phyloP scores from a whole-genome alignment of 1,284 basidiomycete genomes.

The Cyathus pygmaeus region DNA sequence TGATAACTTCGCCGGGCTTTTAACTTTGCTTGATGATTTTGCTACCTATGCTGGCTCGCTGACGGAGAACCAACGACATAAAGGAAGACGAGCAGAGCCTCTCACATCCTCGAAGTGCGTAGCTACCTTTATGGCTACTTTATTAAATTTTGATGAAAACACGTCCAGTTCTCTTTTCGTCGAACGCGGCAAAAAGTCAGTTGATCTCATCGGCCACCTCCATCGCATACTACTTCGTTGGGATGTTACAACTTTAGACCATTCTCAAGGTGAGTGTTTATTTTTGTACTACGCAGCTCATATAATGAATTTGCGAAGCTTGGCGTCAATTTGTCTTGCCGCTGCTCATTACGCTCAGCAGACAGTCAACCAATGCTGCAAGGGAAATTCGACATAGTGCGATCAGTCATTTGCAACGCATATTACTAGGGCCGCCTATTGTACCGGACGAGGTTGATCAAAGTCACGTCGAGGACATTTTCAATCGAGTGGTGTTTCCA shows the following conservation, averaged over 20 bases:
- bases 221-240: constrained; percentile 68
- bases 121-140: neutral
- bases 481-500: constrained; percentile 92
- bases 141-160: neutral
- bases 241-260: constrained; percentile 52
- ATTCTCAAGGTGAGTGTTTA: constrained; percentile 58
- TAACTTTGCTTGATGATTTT: constrained; percentile 90
- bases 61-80: constrained; percentile 65
- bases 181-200: constrained; percentile 83
- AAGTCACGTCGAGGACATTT: constrained; percentile 81
- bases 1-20: constrained; percentile 87
- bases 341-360: constrained; percentile 79
- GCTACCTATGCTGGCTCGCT: constrained; percentile 76
- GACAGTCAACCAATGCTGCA: constrained; percentile 88
- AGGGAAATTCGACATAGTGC: constrained; percentile 89
- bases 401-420: constrained; percentile 87
- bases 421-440: constrained; percentile 85
- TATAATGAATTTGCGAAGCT: constrained; percentile 52
- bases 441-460: constrained; percentile 66
- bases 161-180: constrained; percentile 73
- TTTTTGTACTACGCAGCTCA: constrained; percentile 3
- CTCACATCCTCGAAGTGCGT: constrained; percentile 65
- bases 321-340: constrained; percentile 89
- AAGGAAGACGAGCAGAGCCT: constrained; percentile 61
- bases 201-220: constrained; percentile 83